Conservation (phyloP, 495 filamentous ascomycete species). For the Aspergillus nanangensis region DNA sequence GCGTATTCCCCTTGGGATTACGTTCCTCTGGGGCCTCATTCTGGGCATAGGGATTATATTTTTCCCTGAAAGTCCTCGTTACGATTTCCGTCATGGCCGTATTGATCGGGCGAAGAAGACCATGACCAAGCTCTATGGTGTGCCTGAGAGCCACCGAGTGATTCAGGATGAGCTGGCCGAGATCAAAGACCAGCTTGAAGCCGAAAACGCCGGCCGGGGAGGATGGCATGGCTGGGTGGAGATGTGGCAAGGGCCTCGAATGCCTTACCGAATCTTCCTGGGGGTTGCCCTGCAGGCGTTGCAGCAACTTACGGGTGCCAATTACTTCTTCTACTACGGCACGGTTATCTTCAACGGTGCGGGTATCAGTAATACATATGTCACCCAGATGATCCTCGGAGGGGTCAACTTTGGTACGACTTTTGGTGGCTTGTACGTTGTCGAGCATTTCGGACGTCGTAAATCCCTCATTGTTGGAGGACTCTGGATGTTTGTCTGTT, state of each 20-base stretch:
- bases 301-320: conserved; percentile 37
- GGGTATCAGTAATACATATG: conserved; percentile 60
- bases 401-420: conserved; percentile 69
- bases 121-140: conserved; percentile 63
- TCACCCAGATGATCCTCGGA: conserved; percentile 69
- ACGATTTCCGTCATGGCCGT: conserved; percentile 58
- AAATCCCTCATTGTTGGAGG: conserved; percentile 60
- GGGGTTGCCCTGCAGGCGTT: conserved; percentile 59
- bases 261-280: conserved; percentile 61
- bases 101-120: conserved; percentile 57
- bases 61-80: conserved; percentile 69
- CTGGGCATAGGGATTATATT: conserved; percentile 62
- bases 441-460: conserved; percentile 65
- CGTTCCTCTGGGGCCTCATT: conserved; percentile 66
- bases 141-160: conserved; percentile 53
- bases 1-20: conserved; percentile 73
- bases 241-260: conserved; percentile 59
- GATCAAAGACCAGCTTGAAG: conserved; percentile 50
- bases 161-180: conserved; percentile 63
- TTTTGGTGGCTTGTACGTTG: conserved; percentile 62
- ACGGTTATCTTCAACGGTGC: conserved; percentile 64
- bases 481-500: conserved; percentile 64
- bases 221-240: conserved; percentile 27
- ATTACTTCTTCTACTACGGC: conserved; percentile 76
- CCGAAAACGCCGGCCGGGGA: conserved; percentile 44